Percentiles rank a stretch among this genome's conserved stretches.
Conservation (phyloP, 176 grass and related monocot species). For the Elymus sibiricus region DNA sequence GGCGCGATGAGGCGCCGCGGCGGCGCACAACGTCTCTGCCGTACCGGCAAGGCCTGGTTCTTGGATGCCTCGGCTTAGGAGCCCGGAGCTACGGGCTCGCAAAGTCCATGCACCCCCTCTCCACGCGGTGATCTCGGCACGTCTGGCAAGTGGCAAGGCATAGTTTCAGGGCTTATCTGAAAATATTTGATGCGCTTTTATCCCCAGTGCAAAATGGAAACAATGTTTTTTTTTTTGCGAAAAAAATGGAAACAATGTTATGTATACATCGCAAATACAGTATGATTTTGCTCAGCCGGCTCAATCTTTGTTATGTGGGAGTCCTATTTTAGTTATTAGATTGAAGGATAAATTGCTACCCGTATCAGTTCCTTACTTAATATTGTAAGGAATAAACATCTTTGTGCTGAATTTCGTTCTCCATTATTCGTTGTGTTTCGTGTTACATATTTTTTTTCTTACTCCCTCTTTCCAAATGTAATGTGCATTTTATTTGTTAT, state of each 20-base stretch:
- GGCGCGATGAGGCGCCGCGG: conserved; percentile 9
- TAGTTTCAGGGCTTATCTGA: neutral
- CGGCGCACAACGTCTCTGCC: conserved; percentile 63
- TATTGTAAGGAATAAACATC: neutral
- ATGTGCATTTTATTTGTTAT: neutral
- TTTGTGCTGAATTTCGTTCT: neutral
- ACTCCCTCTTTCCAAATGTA: neutral
- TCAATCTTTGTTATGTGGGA: neutral
- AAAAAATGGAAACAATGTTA: too few species aligned
- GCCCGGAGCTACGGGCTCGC: conserved; percentile 56
- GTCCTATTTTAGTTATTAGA: neutral
- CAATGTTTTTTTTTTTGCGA: too few species aligned
- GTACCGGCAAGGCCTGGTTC: conserved; percentile 54
- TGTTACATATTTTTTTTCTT: neutral
- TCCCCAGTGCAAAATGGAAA: neutral
- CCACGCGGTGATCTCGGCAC: conserved; percentile 14
- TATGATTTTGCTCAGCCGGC: conserved; percentile 21
- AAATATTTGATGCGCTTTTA: neutral
- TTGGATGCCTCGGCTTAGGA: conserved; percentile 62
- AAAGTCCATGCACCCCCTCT: conserved; percentile 40
- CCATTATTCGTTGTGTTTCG: neutral
- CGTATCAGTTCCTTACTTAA: neutral
- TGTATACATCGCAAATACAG: conserved; percentile 1
- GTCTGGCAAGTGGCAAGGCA: too few species aligned
- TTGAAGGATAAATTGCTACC: neutral